phyloP scores from a whole-genome alignment of 495 filamentous ascomycete species.

The Annulohypoxylon moriforme region DNA sequence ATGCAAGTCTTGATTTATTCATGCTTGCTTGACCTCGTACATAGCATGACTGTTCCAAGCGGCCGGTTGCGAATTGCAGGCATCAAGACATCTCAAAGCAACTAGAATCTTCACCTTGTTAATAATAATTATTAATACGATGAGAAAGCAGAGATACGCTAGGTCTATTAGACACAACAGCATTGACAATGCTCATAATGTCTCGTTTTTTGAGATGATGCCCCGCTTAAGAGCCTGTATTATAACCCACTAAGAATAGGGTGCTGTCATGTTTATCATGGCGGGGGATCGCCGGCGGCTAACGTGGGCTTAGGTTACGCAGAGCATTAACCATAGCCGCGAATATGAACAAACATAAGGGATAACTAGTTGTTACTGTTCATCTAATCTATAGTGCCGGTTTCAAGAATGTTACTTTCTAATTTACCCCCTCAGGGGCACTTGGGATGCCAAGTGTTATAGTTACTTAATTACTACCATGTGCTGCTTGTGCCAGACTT shows the following conservation, averaged over 20 bases:
- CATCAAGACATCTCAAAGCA: no score
- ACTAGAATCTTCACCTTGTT: no score
- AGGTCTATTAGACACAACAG: not conserved
- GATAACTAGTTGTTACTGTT: not conserved
- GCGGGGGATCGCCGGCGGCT: constrained; percentile 28
- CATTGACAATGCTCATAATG: not conserved
- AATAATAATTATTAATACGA: no score
- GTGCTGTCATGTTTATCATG: constrained; percentile 8
- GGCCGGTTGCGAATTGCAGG: not conserved
- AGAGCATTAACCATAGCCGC: not conserved
- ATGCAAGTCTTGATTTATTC: not conserved
- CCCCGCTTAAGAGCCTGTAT: constrained; percentile 20
- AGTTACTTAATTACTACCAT: not conserved
- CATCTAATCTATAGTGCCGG: not conserved
- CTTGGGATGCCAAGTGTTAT: constrained; percentile 4
- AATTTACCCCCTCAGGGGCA: not conserved
- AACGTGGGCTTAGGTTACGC: not conserved
- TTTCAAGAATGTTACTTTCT: not conserved
- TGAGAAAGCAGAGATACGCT: no score
- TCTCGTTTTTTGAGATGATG: not conserved
- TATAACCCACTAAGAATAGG: constrained; percentile 12
- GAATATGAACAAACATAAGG: not conserved
- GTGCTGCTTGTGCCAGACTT: constrained; percentile 1
- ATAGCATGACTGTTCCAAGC: not conserved
- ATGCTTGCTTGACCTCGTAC: not conserved